Evolutionary conservation across 768 basidiomycete genomes (phyloP).

Genomic region (Mycena floridula): DNA sequence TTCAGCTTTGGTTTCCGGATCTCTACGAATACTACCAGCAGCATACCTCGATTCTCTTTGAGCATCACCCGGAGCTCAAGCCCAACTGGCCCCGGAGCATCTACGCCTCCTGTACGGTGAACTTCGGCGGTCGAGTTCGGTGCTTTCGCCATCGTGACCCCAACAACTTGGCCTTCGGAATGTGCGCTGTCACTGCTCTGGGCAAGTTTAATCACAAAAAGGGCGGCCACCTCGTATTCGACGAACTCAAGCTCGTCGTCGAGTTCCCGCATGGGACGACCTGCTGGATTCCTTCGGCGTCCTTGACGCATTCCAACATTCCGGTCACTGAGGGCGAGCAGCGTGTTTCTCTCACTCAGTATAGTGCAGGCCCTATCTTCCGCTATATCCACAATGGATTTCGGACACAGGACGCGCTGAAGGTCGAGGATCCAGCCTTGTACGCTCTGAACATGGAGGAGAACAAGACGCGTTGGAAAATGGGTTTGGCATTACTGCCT

Average conservation of each 20-base stretch:
- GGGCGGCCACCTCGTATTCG: slow-evolving; percentile 14
- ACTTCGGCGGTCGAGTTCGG: background rate
- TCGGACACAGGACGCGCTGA: background rate
- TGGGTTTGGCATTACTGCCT: background rate
- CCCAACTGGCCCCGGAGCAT: background rate
- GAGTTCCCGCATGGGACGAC: slow-evolving; percentile 11
- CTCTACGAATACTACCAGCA: background rate
- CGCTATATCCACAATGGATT: slow-evolving; percentile 11
- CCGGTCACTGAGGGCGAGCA: slow-evolving; percentile 2
- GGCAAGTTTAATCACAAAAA: slow-evolving; percentile 10
- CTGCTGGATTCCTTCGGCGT: slow-evolving; percentile 11
- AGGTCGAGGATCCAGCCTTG: background rate
- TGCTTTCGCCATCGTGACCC: background rate
- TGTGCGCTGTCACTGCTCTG: slow-evolving; percentile 15
- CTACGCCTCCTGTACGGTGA: background rate
- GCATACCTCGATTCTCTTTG: too few relatives aligned
- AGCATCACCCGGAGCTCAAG: too few relatives aligned
- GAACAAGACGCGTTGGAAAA: background rate
- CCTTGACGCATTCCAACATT: slow-evolving; percentile 6
- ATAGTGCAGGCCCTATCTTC: slow-evolving; percentile 10
- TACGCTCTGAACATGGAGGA: background rate
- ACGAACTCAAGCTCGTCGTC: slow-evolving; percentile 10
- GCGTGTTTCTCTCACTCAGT: slow-evolving; percentile 10
- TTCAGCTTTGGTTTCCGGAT: background rate
- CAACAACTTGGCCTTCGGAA: too few relatives aligned